These are phyloP conservation scores for Alternaria arborescens DNA, from an alignment of 2,329 filamentous ascomycete species.

Conservation along the genomic window DNA sequence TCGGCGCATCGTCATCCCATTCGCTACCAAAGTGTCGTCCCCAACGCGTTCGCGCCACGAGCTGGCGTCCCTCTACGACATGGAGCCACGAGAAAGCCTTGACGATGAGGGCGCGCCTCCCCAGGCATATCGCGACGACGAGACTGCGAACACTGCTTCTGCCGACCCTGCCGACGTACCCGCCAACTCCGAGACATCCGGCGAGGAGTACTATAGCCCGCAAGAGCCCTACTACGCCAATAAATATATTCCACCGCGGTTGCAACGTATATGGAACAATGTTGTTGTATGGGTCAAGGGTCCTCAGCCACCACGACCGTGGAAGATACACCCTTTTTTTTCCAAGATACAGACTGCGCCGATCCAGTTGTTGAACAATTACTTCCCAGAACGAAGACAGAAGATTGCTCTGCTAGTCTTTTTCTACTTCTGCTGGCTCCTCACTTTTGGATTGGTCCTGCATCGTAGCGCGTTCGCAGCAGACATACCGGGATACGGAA, in stretches of 20 bases:
- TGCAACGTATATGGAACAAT: conserved; percentile 49
- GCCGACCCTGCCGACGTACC: conserved; percentile 38
- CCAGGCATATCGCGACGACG: conserved; percentile 40
- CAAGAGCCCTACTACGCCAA: conserved; percentile 33
- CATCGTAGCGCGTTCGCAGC: conserved; percentile 67
- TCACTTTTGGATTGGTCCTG: conserved; percentile 74
- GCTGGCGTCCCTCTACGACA: conserved; percentile 37
- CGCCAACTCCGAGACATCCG: conserved; percentile 45
- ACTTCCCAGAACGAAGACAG: conserved; percentile 67
- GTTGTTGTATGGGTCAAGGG: conserved; percentile 59
- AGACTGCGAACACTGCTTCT: conserved; percentile 38
- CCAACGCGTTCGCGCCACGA: conserved; percentile 44
- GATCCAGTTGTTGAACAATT: conserved; percentile 68
- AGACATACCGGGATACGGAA: conserved; percentile 73
- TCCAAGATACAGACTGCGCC: conserved; percentile 74
- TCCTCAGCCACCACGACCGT: conserved; percentile 58
- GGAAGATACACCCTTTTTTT: conserved; percentile 64
- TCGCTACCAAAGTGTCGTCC: conserved; percentile 36
- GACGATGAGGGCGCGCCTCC: conserved; percentile 41
- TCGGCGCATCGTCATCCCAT: conserved; percentile 17
- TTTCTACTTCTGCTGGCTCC: conserved; percentile 72
- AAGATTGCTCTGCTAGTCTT: conserved; percentile 66
- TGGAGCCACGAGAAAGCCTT: conserved; percentile 31
- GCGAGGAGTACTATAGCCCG: conserved; percentile 31
- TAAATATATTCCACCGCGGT: conserved; percentile 64